A percentile compares a stretch with the other conserved stretches of the same genome.
Conservation (phyloP, 495 filamentous ascomycete species). For the Lasiosphaeriaceae sp. region DNA sequence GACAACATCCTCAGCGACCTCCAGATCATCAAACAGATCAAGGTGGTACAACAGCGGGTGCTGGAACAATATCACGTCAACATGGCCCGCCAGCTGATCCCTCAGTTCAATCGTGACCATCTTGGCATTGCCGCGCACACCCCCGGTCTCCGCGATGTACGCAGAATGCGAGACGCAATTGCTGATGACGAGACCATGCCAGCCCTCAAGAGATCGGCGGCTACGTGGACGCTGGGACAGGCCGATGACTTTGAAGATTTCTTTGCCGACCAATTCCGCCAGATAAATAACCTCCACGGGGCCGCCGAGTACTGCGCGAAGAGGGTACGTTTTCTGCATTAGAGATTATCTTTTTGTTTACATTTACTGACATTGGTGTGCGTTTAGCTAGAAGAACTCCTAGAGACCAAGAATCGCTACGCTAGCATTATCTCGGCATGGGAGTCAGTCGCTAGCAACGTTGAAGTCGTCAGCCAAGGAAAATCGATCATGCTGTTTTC, state of each 20-base stretch:
- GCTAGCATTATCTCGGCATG: conserved; percentile 13
- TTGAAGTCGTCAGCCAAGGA: conserved; percentile 13
- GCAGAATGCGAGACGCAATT: conserved; percentile 7
- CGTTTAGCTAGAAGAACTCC: conserved; percentile 4
- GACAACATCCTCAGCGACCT: conserved; percentile 73
- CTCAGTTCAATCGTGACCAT: conserved; percentile 5
- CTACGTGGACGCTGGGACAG: conserved; percentile 11
- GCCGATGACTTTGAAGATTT: conserved; percentile 13
- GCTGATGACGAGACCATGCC: neutral
- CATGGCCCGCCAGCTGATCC: conserved; percentile 6
- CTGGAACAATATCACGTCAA: conserved; percentile 15
- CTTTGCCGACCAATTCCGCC: conserved; percentile 9
- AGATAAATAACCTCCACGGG: conserved; percentile 10
- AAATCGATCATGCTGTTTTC: conserved; percentile 18
- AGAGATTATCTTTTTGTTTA: neutral
- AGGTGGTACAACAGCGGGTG: conserved; percentile 9
- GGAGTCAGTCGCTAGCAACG: conserved; percentile 14
- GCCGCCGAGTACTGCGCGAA: conserved; percentile 14
- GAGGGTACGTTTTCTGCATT: neutral
- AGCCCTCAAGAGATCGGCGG: conserved; percentile 2
- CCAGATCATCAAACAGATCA: conserved; percentile 53
- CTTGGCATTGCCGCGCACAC: neutral
- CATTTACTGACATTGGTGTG: neutral
- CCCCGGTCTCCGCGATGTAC: conserved; percentile 8
- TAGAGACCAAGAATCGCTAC: conserved; percentile 13